Percentiles rank a stretch among this genome's conserved stretches.
phyloP scores from a whole-genome alignment of 2,329 filamentous ascomycete species.

The Diaporthe amygdali region DNA sequence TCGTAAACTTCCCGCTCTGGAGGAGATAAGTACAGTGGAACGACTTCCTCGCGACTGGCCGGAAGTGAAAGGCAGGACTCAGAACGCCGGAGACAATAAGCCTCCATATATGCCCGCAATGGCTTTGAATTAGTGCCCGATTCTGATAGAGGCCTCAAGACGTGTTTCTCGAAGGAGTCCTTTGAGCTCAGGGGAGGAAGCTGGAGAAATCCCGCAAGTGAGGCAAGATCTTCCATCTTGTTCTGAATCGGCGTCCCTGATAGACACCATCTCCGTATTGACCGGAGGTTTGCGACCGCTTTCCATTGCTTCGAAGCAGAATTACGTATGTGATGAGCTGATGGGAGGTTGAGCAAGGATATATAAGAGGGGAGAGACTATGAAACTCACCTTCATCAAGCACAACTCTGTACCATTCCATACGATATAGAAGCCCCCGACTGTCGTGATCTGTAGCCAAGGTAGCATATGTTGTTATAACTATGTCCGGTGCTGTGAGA shows the following conservation, averaged over 20 bases:
- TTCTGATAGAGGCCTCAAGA: conserved; percentile 46
- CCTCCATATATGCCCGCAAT: conserved; percentile 41
- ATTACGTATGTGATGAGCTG: conserved; percentile 56
- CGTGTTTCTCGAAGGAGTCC: conserved; percentile 45
- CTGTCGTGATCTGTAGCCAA: conserved; percentile 41
- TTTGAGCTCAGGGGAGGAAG: conserved; percentile 45
- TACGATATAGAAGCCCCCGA: conserved; percentile 34
- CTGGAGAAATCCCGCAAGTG: conserved; percentile 55
- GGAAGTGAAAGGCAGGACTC: conserved; percentile 44
- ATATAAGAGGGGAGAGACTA: not conserved
- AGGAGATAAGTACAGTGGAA: conserved; percentile 31
- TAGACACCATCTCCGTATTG: conserved; percentile 56
- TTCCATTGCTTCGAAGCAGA: conserved; percentile 49
- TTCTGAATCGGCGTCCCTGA: conserved; percentile 62
- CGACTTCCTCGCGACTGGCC: not conserved
- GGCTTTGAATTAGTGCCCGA: conserved; percentile 31
- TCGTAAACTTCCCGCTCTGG: not conserved
- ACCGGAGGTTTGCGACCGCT: conserved; percentile 46
- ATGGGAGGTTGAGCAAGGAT: not conserved
- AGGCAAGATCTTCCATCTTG: conserved; percentile 54
- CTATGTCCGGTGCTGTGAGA: conserved; percentile 31
- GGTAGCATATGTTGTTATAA: conserved; percentile 54
- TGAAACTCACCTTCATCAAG: conserved; percentile 48
- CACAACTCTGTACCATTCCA: conserved; percentile 47
- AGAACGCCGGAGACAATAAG: conserved; percentile 47